Conservation (phyloP, 2,329 filamentous ascomycete genomes). For the Aaosphaeria arxii region DNA sequence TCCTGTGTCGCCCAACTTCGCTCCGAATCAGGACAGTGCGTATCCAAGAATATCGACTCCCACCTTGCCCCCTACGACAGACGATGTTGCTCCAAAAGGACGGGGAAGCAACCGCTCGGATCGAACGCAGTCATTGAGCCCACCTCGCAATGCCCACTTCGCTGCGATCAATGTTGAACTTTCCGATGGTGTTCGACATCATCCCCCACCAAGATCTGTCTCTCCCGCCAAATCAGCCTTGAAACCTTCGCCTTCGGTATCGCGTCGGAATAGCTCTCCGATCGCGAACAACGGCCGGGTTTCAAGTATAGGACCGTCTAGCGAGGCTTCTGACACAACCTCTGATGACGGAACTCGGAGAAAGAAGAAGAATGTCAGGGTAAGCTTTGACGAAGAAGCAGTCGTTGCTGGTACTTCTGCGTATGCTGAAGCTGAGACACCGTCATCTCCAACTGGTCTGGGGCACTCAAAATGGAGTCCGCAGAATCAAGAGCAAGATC, state of each 20-base stretch:
- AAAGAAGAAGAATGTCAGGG: constrained; percentile 65
- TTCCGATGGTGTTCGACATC: constrained; percentile 58
- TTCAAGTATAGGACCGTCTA: constrained; percentile 43
- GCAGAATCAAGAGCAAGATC: constrained; percentile 56
- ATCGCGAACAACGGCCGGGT: constrained; percentile 52
- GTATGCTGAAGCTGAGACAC: constrained; percentile 16
- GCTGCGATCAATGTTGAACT: constrained; percentile 54
- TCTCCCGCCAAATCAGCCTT: constrained; percentile 77
- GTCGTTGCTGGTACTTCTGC: constrained; percentile 51
- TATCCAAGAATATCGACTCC: constrained; percentile 20
- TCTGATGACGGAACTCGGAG: constrained; percentile 43
- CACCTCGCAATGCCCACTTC: constrained; percentile 67
- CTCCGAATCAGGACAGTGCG: constrained; percentile 22
- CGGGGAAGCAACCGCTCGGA: constrained; percentile 22
- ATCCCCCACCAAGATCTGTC: constrained; percentile 66
- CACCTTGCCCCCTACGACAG: constrained; percentile 4
- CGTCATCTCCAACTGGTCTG: constrained; percentile 18
- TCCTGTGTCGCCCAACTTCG: constrained; percentile 15
- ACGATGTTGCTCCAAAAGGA: constrained; percentile 7
- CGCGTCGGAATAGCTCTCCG: constrained; percentile 41
- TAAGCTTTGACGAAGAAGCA: constrained; percentile 76
- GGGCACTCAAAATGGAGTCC: constrained; percentile 45
- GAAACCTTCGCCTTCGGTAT: constrained; percentile 61
- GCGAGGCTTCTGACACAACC: constrained; percentile 56
- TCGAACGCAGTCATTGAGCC: constrained; percentile 52